phyloP scores from a whole-genome alignment of 1,284 basidiomycete species.

The Tilletia caries region DNA sequence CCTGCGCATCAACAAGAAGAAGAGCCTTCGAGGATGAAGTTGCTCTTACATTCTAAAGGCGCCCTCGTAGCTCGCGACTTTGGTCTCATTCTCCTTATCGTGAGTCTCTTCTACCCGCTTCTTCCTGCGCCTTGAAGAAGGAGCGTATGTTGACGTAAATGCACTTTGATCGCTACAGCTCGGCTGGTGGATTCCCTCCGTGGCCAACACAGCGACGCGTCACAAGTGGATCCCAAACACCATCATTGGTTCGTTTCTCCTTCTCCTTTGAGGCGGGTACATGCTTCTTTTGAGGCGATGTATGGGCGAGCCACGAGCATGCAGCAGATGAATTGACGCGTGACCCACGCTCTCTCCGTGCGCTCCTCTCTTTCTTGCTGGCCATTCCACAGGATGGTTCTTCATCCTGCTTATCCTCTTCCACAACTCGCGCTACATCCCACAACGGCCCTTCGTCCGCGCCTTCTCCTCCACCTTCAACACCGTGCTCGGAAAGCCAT shows the following conservation, averaged over 20 bases:
- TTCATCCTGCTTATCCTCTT: conserved; percentile 48
- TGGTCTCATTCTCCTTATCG: conserved; percentile 21
- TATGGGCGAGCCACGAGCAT: no score
- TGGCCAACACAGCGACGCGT: conserved; percentile 18
- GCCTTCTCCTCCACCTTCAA: conserved; percentile 31
- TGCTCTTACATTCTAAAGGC: conserved; percentile 16
- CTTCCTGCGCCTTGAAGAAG: no score
- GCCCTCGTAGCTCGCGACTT: conserved; percentile 25
- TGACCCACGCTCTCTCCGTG: no score
- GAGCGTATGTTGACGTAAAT: no score
- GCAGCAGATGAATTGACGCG: no score
- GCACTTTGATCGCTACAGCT: conserved; percentile 6
- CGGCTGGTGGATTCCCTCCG: conserved; percentile 24
- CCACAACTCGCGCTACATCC: conserved; percentile 44
- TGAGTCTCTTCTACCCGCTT: background rate
- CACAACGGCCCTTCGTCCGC: conserved; percentile 39
- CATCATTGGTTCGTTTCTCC: conserved; percentile 6
- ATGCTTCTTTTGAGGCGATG: no score
- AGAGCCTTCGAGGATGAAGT: conserved; percentile 7
- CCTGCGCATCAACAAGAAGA: background rate
- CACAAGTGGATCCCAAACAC: conserved; percentile 20
- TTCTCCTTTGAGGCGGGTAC: conserved; percentile 4
- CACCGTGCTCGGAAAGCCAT: conserved; percentile 31
- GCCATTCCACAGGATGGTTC: conserved; percentile 30
- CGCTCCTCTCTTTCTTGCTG: no score